These are phyloP conservation scores for Raddia guianensis DNA, from an alignment of 176 grass and related monocot species.

Conservation along the genomic window DNA sequence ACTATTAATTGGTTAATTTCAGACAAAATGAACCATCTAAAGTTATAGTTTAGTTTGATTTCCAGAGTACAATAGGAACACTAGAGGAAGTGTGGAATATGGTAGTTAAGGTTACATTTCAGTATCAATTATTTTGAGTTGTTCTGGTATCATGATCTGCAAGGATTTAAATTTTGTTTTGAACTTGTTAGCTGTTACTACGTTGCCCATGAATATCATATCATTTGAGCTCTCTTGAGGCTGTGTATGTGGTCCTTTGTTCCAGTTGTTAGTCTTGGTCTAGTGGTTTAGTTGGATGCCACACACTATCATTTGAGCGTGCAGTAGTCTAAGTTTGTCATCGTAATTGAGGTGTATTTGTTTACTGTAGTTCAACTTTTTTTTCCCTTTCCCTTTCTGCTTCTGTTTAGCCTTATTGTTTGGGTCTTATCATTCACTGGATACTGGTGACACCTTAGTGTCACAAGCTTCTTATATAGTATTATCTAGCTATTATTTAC, in stretches of 20 bases:
- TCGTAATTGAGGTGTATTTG: neutral
- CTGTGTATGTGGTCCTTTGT: constrained; percentile 23
- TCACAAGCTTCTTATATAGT: constrained; percentile 2
- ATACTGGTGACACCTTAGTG: constrained; percentile 2
- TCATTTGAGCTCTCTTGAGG: neutral
- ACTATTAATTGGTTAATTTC: constrained; percentile 18
- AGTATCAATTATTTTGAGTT: constrained; percentile 1
- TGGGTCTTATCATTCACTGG: constrained; percentile 6
- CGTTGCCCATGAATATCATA: neutral
- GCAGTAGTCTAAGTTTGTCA: neutral
- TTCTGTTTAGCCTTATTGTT: neutral
- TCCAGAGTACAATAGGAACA: constrained; percentile 12
- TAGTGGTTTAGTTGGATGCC: constrained; percentile 3
- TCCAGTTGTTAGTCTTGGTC: constrained; percentile 29
- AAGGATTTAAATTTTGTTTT: constrained; percentile 4
- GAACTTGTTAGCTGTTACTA: constrained; percentile 11
- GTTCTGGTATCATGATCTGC: constrained; percentile 17
- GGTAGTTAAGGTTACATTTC: constrained; percentile 24
- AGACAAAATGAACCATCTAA: neutral
- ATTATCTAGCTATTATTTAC: neutral
- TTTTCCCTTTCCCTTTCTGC: neutral
- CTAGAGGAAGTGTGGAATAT: neutral
- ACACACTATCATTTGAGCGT: neutral
- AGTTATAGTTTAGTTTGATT: neutral
- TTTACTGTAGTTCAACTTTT: neutral